Evolutionary conservation across 1,139 yeast species (phyloP).

Genomic region (Kurtzmaniella quercitrusa): DNA sequence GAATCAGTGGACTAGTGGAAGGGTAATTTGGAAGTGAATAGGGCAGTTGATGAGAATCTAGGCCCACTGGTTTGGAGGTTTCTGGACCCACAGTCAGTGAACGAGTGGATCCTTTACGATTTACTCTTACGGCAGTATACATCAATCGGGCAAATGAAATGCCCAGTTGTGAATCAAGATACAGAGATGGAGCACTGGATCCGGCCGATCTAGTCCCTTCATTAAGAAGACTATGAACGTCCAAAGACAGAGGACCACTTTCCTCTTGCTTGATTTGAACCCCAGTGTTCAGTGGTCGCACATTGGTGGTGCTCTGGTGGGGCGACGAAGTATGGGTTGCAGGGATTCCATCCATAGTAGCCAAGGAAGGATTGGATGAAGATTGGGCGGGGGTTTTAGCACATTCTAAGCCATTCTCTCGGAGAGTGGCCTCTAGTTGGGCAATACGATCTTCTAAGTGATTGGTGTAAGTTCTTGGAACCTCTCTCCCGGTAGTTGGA

Average conservation of each 20-base stretch:
- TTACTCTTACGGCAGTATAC: slow-evolving; percentile 70
- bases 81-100: background rate
- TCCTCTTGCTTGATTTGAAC: background rate
- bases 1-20: slow-evolving; percentile 5
- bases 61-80: background rate
- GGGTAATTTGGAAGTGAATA: background rate
- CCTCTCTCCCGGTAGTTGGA: slow-evolving; percentile 82
- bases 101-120: slow-evolving; percentile 19
- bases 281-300: background rate
- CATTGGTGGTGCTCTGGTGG: background rate
- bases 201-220: slow-evolving; percentile 5
- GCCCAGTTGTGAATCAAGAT: slow-evolving; percentile 3
- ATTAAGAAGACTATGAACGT: slow-evolving; percentile 4
- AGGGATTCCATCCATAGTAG: background rate
- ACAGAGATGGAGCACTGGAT: slow-evolving; percentile 7
- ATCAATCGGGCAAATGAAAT: slow-evolving; percentile 72
- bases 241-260: background rate
- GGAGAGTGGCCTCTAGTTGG: slow-evolving; percentile 48
- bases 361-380: background rate
- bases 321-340: background rate
- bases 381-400: background rate
- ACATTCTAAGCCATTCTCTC: slow-evolving; percentile 34
- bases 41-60: background rate
- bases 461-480: slow-evolving; percentile 76
- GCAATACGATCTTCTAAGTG: slow-evolving; percentile 66